Base-by-base conservation (phyloP, 352 stramenopile species). In the Phytopythium boreale region DNA sequence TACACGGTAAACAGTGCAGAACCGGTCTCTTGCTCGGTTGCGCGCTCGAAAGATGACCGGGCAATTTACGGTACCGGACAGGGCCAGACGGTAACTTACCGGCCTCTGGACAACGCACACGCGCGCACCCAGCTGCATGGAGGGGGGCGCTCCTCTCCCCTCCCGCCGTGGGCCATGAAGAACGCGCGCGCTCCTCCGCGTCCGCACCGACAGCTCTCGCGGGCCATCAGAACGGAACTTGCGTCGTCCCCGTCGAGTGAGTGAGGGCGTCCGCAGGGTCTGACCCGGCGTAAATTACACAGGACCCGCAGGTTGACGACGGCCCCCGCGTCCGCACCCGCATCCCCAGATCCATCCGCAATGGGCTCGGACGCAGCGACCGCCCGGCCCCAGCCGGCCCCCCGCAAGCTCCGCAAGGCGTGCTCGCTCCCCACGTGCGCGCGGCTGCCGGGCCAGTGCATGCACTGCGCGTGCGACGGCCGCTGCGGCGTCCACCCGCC, bases 381-480 rank as follows among this genome's bases (percentile, higher is more conserved):
- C 29, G 17, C 36, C 9, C n/a, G 17, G 11, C 1, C 53, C 17
- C 34, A 57, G 7, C 6, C 27, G 26, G 17, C 49, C 6, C 49
- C 49, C 12, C 77, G 82, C 36, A 91, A 91, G 66, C 70, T 89
- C 51, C 80, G 83, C 64, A 90, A 92, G 63, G 79, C 76, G 17
- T 92, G 83, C 69, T 89, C 79, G 53, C 60, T 92, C 26, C 71
- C 83, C n/a, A 80, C 75, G 39, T 92, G 83, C 69, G 71, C 68
- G 34, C 77, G 74, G 49, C 67, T 69, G 31, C 79, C 74, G 0
- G 80, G 81, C 52, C 80, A 84, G 57, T 92, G 83, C 70, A 92
- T 92, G 83, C 83, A 92, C 69, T 92, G 84, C 73, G 87, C 84
- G n/a, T 92, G 84, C 58, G 84, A 92, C 65, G 84, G 84, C 37